phyloP scores from a whole-genome alignment of 257 asterid species.

The Solanum peruvianum region DNA sequence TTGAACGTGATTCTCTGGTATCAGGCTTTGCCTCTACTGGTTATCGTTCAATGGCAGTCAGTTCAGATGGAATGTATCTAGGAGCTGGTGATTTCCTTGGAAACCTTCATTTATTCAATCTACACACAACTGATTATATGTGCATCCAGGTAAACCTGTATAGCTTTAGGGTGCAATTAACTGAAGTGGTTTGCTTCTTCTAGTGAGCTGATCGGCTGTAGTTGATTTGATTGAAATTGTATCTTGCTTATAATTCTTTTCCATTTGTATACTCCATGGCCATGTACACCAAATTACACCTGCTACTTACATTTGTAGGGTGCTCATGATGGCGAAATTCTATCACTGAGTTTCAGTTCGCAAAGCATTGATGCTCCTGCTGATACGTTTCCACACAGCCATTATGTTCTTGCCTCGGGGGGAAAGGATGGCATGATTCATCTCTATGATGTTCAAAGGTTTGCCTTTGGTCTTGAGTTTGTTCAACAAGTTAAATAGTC shows the following conservation, averaged over 20 bases:
- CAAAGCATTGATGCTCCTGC: constrained; percentile 11
- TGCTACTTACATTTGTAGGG: constrained; percentile 27
- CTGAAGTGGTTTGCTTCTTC: constrained; percentile 1
- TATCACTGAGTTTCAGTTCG: constrained; percentile 44
- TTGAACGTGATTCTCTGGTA: constrained; percentile 55
- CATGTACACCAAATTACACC: background rate
- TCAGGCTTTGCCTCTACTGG: constrained; percentile 31
- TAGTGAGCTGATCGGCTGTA: constrained; percentile 1
- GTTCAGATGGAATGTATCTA: constrained; percentile 61
- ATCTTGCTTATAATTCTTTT: background rate
- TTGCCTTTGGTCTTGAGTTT: background rate
- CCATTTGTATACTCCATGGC: background rate
- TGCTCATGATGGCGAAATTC: constrained; percentile 55
- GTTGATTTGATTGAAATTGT: background rate
- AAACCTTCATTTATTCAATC: constrained; percentile 50
- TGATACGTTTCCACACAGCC: constrained; percentile 16
- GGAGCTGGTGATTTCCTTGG: constrained; percentile 72
- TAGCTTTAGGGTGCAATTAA: background rate
- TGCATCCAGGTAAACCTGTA: constrained; percentile 35
- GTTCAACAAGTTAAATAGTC: background rate
- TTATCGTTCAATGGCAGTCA: constrained; percentile 55
- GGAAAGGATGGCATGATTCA: constrained; percentile 50
- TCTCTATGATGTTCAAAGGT: constrained; percentile 54
- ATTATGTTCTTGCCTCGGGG: constrained; percentile 48
- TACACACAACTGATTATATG: constrained; percentile 27